Conservation (phyloP, 73 alveolate species). For the Strombidium stylifer region DNA sequence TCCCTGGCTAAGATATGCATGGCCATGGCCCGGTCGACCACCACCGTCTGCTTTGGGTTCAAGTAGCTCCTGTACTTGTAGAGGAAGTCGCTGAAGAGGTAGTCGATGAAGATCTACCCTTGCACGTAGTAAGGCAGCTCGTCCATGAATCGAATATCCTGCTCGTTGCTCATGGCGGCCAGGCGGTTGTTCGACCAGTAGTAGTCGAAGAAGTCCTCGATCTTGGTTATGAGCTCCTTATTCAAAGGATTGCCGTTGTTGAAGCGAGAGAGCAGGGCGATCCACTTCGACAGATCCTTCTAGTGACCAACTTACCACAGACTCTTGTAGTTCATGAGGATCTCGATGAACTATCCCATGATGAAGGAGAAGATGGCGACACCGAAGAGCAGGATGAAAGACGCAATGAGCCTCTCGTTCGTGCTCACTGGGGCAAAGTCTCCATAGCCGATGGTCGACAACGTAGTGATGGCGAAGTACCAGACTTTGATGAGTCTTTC, state of each 20-base stretch:
- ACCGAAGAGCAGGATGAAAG: slow-evolving; percentile 85
- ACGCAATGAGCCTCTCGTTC: slow-evolving; percentile 78
- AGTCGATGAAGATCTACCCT: slow-evolving; percentile 38
- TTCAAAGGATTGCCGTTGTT: slow-evolving; percentile 75
- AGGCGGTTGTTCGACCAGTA: slow-evolving; percentile 80
- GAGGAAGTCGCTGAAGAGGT: slow-evolving; percentile 47
- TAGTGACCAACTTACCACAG: slow-evolving; percentile 80
- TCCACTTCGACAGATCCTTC: slow-evolving; percentile 80
- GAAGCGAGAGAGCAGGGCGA: slow-evolving; percentile 64
- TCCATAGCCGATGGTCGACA: slow-evolving; percentile 94
- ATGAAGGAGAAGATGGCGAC: slow-evolving; percentile 93
- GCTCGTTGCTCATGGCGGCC: slow-evolving; percentile 61
- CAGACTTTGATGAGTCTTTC: slow-evolving; percentile 75
- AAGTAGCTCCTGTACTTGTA: slow-evolving; percentile 46
- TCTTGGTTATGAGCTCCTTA: slow-evolving; percentile 55
- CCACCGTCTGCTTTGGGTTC: slow-evolving; percentile 9
- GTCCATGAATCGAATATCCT: slow-evolving; percentile 72
- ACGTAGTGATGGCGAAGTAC: slow-evolving; percentile 86
- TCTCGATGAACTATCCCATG: slow-evolving; percentile 86
- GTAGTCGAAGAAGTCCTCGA: slow-evolving; percentile 80
- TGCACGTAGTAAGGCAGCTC: slow-evolving; percentile 78
- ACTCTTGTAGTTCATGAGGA: slow-evolving; percentile 72
- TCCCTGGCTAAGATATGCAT: too few species aligned
- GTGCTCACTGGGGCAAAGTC: slow-evolving; percentile 82
- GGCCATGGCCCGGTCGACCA: too few species aligned